Percentiles rank a stretch among this genome's conserved stretches.
phyloP scores from a whole-genome alignment of 73 alveolate species.

The Tetrahymena elliotti region DNA sequence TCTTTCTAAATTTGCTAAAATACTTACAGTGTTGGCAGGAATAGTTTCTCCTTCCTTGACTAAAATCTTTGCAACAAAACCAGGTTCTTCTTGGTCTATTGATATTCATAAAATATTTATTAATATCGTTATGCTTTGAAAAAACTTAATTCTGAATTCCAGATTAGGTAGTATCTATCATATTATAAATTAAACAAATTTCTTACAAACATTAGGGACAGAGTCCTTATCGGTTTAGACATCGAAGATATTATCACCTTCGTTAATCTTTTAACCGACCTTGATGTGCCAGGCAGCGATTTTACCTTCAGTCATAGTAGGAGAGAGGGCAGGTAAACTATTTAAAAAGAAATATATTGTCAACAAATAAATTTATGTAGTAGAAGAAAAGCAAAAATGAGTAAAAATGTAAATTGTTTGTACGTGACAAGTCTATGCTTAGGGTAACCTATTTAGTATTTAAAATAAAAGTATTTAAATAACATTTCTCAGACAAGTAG shows the following conservation, averaged over 20 bases:
- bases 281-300: slow-evolving; percentile 70
- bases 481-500: background rate
- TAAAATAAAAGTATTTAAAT: background rate
- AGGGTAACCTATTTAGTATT: background rate
- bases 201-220: slow-evolving; percentile 15
- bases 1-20: background rate
- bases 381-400: background rate
- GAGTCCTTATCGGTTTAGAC: slow-evolving; percentile 90
- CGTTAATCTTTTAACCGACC: slow-evolving; percentile 66
- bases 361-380: background rate
- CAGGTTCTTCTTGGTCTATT: slow-evolving; percentile 82
- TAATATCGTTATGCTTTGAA: background rate
- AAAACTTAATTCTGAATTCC: background rate
- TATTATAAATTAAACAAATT: background rate
- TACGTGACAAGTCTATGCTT: background rate
- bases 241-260: slow-evolving; percentile 74
- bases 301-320: slow-evolving; percentile 87
- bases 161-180: background rate
- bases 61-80: slow-evolving; percentile 69
- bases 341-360: background rate
- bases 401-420: background rate
- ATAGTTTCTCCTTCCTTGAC: slow-evolving; percentile 52
- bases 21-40: background rate
- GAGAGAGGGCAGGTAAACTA: slow-evolving; percentile 43
- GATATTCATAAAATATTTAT: background rate